Percentiles rank a stretch among this genome's conserved stretches.
Conservation (phyloP, 1,284 basidiomycete genomes). For the Boletus semigastroideus region DNA sequence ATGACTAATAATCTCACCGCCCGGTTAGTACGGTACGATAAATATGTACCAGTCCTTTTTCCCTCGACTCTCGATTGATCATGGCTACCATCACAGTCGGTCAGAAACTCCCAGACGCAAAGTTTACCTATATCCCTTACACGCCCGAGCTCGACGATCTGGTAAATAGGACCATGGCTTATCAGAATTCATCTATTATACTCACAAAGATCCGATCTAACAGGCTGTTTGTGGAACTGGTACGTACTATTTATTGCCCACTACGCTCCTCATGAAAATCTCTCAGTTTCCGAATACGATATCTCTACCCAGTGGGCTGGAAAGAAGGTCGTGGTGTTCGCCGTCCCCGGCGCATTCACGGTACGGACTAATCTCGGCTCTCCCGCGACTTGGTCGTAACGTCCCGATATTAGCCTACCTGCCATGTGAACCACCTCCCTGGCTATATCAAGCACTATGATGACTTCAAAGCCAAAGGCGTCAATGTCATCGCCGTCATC, state of each 20-base stretch:
- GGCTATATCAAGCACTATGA: conserved; percentile 64
- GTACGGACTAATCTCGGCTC: conserved; percentile 40
- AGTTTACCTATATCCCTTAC: conserved; percentile 67
- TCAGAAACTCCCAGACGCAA: conserved; percentile 61
- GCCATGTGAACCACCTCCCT: conserved; percentile 73
- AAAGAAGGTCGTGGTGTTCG: conserved; percentile 80
- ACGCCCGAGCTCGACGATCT: conserved; percentile 62
- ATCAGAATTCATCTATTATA: not conserved
- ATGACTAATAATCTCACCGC: not conserved
- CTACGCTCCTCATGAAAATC: not conserved
- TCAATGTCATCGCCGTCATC: conserved; percentile 69
- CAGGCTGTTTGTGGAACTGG: conserved; percentile 62
- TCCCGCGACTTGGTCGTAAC: not conserved
- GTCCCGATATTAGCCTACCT: conserved; percentile 53
- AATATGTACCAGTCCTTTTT: not conserved
- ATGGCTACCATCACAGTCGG: conserved; percentile 42
- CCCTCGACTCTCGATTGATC: too few relatives aligned
- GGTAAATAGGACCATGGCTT: conserved; percentile 37
- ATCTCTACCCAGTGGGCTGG: conserved; percentile 73
- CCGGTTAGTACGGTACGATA: not conserved
- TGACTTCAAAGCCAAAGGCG: conserved; percentile 72
- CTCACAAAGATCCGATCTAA: not conserved
- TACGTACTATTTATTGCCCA: conserved; percentile 37
- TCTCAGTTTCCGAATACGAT: conserved; percentile 47
- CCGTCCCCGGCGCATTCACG: conserved; percentile 80